Evolutionary conservation across 176 grass and related monocot species (phyloP).

Genomic region (Tillandsia leiboldiana): DNA sequence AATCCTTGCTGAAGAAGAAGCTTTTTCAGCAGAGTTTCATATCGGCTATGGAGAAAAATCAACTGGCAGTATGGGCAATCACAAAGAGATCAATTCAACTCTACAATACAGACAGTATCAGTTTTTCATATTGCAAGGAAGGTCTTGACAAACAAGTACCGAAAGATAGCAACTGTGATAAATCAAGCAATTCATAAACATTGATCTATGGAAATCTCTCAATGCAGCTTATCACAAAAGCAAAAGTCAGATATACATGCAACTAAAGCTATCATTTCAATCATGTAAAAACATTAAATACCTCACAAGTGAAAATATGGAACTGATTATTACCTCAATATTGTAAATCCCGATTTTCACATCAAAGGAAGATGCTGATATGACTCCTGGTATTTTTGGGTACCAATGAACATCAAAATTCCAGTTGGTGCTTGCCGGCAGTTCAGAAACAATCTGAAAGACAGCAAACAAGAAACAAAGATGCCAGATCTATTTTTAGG

Average conservation of each 20-base stretch:
- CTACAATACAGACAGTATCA: no score
- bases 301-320: background rate
- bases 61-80: background rate
- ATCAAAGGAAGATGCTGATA: conserved; percentile 94
- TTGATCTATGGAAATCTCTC: background rate
- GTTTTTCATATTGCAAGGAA: no score
- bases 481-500: conserved; percentile 1
- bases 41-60: background rate
- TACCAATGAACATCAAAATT: conserved; percentile 98
- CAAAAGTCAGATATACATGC: background rate
- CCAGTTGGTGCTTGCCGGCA: conserved; percentile 78
- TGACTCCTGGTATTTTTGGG: conserved; percentile 78
- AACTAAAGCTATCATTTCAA: background rate
- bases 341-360: conserved; percentile 90
- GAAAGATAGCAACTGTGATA: background rate
- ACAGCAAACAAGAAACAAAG: conserved; percentile 16
- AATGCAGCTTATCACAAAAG: background rate
- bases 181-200: background rate
- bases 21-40: background rate
- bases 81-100: background rate
- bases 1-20: background rate
- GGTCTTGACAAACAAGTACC: background rate
- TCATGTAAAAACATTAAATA: background rate
- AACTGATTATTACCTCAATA: conserved; percentile 50
- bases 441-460: conserved; percentile 76